Percentiles rank a stretch among this genome's conserved stretches.
These are phyloP conservation scores for Cerrena zonata DNA, from an alignment of 1,284 basidiomycete species.

Conservation along the genomic window DNA sequence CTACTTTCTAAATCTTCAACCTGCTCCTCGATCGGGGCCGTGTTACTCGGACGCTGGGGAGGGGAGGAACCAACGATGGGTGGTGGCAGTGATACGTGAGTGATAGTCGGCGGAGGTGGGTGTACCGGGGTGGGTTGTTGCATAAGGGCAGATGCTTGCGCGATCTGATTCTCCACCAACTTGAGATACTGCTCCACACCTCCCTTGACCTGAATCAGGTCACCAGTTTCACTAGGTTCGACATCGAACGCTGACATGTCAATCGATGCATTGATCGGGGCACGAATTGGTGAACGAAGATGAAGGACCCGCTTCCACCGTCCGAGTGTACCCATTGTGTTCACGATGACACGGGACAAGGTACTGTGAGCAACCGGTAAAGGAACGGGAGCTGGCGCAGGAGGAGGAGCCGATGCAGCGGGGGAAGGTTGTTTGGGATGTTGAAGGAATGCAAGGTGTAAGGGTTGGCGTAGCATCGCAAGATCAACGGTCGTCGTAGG, in stretches of 20 bases:
- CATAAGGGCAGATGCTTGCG: slow-evolving; percentile 2
- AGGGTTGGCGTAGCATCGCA: slow-evolving; percentile 34
- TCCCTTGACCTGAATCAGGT: slow-evolving; percentile 54
- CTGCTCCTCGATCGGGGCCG: not conserved
- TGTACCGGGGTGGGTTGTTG: slow-evolving; percentile 3
- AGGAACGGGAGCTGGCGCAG: slow-evolving; percentile 36
- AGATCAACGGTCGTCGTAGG: slow-evolving; percentile 21
- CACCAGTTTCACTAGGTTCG: slow-evolving; percentile 51
- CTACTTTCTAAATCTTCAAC: not conserved
- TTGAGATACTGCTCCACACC: slow-evolving; percentile 64
- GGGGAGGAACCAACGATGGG: not conserved
- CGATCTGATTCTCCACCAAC: slow-evolving; percentile 41
- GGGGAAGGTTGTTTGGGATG: slow-evolving; percentile 32
- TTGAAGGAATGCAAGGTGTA: slow-evolving; percentile 39
- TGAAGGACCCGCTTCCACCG: slow-evolving; percentile 77
- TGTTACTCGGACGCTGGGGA: not conserved
- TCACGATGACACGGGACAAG: slow-evolving; percentile 71
- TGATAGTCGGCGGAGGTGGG: slow-evolving; percentile 12
- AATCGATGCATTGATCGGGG: slow-evolving; percentile 31
- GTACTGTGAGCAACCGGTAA: slow-evolving; percentile 58
- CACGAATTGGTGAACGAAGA: slow-evolving; percentile 37
- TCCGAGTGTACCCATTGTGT: slow-evolving; percentile 74
- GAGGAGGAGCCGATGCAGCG: slow-evolving; percentile 19
- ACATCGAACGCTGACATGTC: slow-evolving; percentile 66
- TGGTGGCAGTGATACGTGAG: not conserved